Percentiles rank a stretch among this genome's conserved stretches.
These are phyloP conservation scores for Larix sibirica DNA, from an alignment of 83 land plant genomes.

Conservation along the genomic window DNA sequence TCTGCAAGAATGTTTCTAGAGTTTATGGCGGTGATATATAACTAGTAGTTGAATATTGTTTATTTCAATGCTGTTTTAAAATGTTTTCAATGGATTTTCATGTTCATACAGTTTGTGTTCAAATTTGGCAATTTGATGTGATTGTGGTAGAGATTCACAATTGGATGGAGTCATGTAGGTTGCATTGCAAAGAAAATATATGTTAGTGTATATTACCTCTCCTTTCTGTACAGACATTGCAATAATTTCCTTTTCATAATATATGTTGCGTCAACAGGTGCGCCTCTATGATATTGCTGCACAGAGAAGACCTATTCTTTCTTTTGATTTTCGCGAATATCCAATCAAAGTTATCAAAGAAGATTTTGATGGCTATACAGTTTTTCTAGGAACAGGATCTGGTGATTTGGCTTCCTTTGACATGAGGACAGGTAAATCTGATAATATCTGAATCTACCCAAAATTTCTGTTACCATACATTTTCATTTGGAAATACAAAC, in stretches of 20 bases:
- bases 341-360: slow-evolving; percentile 80
- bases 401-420: slow-evolving; percentile 97
- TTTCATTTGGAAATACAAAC: slow-evolving; percentile 5
- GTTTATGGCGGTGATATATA: neutral
- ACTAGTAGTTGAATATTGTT: neutral
- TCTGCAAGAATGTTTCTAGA: neutral
- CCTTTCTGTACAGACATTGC: neutral
- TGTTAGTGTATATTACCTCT: no score
- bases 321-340: slow-evolving; percentile 79
- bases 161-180: neutral
- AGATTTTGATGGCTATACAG: slow-evolving; percentile 80
- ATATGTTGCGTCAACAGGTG: slow-evolving; percentile 41
- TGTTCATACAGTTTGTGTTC: no score
- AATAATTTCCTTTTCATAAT: neutral
- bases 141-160: neutral
- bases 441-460: slow-evolving; percentile 3
- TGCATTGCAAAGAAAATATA: neutral
- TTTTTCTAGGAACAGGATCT: slow-evolving; percentile 80
- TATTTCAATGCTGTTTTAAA: no score
- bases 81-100: no score
- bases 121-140: neutral
- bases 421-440: slow-evolving; percentile 81
- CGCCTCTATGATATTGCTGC: slow-evolving; percentile 89
- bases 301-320: slow-evolving; percentile 79
- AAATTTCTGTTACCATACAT: neutral